A percentile compares a stretch with the other conserved stretches of the same genome.
These are phyloP conservation scores for Parafenestella ontariensis DNA, from an alignment of 2,329 filamentous ascomycete species.

Conservation along the genomic window DNA sequence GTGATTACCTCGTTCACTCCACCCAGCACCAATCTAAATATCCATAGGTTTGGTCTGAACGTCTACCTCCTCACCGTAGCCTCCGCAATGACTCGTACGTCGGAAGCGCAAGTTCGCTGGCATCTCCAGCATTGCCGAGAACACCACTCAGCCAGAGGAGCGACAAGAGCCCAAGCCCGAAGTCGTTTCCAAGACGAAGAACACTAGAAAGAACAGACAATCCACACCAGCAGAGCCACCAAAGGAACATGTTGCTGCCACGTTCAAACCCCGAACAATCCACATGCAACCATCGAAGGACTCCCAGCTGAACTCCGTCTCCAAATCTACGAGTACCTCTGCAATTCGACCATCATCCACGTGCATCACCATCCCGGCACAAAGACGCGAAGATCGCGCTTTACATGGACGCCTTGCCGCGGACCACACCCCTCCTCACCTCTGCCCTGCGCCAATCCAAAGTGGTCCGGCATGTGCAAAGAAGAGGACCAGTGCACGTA, in stretches of 20 bases:
- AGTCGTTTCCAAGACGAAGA: background rate
- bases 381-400: background rate
- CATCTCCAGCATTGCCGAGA: background rate
- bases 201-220: background rate
- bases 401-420: constrained; percentile 25
- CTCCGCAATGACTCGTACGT: background rate
- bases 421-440: constrained; percentile 7
- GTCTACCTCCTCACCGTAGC: background rate
- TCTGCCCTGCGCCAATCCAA: constrained; percentile 30
- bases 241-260: background rate
- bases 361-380: constrained; percentile 5
- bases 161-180: background rate
- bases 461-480: constrained; percentile 27
- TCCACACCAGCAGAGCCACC: background rate
- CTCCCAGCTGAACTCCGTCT: constrained; percentile 25
- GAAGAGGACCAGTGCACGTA: constrained; percentile 23
- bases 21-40: background rate
- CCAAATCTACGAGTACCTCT: constrained; percentile 21
- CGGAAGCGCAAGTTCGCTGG: background rate
- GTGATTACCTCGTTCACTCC: no score
- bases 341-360: constrained; percentile 18
- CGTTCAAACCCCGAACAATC: constrained; percentile 5
- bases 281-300: constrained; percentile 14
- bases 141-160: background rate
- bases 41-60: background rate